Evolutionary conservation across 352 stramenopile species (phyloP).

Genomic region (Phytophthora capsici): DNA sequence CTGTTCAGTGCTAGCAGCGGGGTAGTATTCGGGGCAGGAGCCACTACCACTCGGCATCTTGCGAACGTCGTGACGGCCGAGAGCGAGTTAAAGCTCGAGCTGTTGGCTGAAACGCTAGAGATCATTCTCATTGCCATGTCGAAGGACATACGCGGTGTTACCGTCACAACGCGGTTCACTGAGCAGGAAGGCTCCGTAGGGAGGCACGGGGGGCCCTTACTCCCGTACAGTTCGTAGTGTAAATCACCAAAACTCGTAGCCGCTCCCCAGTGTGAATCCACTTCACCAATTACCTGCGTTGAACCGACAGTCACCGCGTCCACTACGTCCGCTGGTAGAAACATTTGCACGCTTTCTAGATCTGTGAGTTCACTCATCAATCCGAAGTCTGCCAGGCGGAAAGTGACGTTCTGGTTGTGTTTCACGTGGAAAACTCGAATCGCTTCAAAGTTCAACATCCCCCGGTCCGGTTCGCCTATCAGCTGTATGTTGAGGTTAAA

Average conservation of each 20-base stretch:
- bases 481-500: conserved; percentile 23
- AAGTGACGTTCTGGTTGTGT: conserved; percentile 52
- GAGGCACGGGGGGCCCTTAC: conserved; percentile 13
- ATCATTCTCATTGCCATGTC: conserved; percentile 40
- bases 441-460: conserved; percentile 21
- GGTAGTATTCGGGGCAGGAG: conserved; percentile 41
- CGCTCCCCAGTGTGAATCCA: conserved; percentile 13
- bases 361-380: conserved; percentile 38
- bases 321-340: conserved; percentile 16
- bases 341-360: conserved; percentile 25
- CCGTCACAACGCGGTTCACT: conserved; percentile 34
- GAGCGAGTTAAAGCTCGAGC: conserved; percentile 24
- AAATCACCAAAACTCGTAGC: conserved; percentile 18
- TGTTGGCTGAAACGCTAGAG: conserved; percentile 24
- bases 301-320: conserved; percentile 26
- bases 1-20: conserved; percentile 41
- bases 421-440: conserved; percentile 38
- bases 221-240: conserved; percentile 22
- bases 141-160: conserved; percentile 51
- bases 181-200: conserved; percentile 14
- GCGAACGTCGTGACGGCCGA: conserved; percentile 35
- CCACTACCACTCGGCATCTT: conserved; percentile 42
- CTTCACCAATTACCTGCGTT: conserved; percentile 14
- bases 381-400: conserved; percentile 39
- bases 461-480: conserved; percentile 29